Evolutionary conservation across 2,329 filamentous ascomycete species (phyloP), one percentile per base, ranked within the genome.

Genomic region (Trichoderma afroharzianum): DNA sequence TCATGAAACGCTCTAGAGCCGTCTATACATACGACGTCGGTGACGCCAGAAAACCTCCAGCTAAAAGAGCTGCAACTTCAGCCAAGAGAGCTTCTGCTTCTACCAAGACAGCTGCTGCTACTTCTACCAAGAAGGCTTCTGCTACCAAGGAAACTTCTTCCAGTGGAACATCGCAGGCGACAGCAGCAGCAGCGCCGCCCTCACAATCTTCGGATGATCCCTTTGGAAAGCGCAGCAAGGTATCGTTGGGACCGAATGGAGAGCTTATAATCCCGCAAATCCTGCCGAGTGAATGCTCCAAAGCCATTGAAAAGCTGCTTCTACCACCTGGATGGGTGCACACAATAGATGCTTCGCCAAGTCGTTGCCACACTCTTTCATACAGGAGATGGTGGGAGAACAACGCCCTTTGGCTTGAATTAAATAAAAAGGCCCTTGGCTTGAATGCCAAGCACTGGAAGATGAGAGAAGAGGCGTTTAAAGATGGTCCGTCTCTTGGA

Each of bases 351-450:
- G 76, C 67, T 4, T 74, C 61, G 1, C 75, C 74, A 3, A 72
- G 59, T 2, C 74, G 74, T 0, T 24, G 15, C 11, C 72, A 76
- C 72, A 76, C 72, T 11, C 67, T 76, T 0, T 66, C 55, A 4
- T 72, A 63, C 33, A 63, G 75, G 2, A 30, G 57, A 36, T 76
- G 75, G 76, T 77, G 76, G 76, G 74, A 76, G 8, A 50, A 72
- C 4, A 57, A 77, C 4, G 68, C 53, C 0, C 55, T 61, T 21
- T 77, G 74, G 75, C 63, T 78, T 9, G 70, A 75, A 53, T 28
- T 62, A 9, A 64, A 77, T 14, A 77, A 75, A 64, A 57, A 72
- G 14, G 43, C 67, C 2, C 55, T 78, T 2, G 73, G 74, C 21
- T 26, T 77, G 2, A 71, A 70, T 4, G 72, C 43, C 9, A 58